phyloP scores from a whole-genome alignment of 371 early-diverging fungal genomes.

The Dentiscutata heterogama region DNA sequence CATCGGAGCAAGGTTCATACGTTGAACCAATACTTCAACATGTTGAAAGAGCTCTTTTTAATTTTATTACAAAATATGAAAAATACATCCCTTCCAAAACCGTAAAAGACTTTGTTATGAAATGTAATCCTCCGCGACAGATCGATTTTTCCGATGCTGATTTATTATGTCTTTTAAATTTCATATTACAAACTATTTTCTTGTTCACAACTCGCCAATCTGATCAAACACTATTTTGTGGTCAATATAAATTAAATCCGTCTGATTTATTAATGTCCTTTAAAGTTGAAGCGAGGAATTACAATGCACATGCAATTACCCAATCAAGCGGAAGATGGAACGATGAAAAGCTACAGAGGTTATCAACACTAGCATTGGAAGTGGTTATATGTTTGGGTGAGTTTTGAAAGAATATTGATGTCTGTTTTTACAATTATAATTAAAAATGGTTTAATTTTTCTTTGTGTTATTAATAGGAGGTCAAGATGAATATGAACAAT shows the following conservation, averaged over 20 bases:
- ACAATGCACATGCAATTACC: slow-evolving; percentile 10
- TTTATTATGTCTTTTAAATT: neutral
- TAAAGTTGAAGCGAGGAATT: slow-evolving; percentile 9
- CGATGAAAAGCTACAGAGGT: slow-evolving; percentile 8
- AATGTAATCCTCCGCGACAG: slow-evolving; percentile 20
- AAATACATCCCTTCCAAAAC: slow-evolving; percentile 25
- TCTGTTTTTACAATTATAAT: slow-evolving; percentile 9
- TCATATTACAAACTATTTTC: slow-evolving; percentile 8
- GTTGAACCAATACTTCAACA: slow-evolving; percentile 35
- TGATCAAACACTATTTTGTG: neutral
- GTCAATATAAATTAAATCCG: neutral
- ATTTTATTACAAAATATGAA: slow-evolving; percentile 29
- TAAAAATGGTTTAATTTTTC: neutral
- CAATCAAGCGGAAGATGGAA: slow-evolving; percentile 19
- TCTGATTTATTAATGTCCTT: neutral
- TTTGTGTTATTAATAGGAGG: slow-evolving; percentile 29
- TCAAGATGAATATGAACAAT: neutral
- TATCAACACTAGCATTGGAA: slow-evolving; percentile 3
- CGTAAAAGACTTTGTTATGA: neutral
- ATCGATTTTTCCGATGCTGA: slow-evolving; percentile 19
- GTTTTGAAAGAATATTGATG: slow-evolving; percentile 19
- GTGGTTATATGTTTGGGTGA: slow-evolving; percentile 14
- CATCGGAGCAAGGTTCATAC: slow-evolving; percentile 37
- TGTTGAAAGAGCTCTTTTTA: slow-evolving; percentile 8
- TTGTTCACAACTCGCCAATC: slow-evolving; percentile 18